A percentile compares a stretch with the other conserved stretches of the same genome.
These are phyloP conservation scores for Tulasnella calospora DNA, from an alignment of 768 basidiomycete species.

Conservation along the genomic window DNA sequence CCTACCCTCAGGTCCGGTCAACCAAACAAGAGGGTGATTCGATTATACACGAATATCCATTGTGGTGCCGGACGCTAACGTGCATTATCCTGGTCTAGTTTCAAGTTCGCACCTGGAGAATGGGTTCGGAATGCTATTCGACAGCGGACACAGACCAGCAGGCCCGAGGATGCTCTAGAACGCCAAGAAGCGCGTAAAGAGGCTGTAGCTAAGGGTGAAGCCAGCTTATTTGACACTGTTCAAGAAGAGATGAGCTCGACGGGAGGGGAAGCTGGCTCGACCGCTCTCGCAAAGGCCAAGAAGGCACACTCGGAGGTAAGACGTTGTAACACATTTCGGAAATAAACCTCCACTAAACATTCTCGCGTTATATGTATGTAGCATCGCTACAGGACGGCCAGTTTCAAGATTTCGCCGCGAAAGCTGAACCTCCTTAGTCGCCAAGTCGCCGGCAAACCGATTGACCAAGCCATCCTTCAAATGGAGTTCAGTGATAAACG, in stretches of 20 bases:
- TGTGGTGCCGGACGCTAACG: neutral
- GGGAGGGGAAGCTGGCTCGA: neutral
- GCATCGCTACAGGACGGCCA: conserved; percentile 91
- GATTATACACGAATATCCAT: neutral
- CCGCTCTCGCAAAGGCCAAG: neutral
- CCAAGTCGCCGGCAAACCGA: conserved; percentile 85
- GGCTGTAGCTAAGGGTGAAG: conserved; percentile 24
- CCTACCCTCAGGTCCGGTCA: neutral
- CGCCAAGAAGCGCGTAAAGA: conserved; percentile 18
- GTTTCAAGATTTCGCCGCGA: conserved; percentile 83
- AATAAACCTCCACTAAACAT: neutral
- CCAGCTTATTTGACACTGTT: conserved; percentile 25
- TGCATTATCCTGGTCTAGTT: neutral
- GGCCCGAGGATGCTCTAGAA: conserved; percentile 11
- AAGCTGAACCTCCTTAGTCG: conserved; percentile 83
- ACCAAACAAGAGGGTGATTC: conserved; percentile 5
- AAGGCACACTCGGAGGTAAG: neutral
- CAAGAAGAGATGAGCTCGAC: conserved; percentile 5
- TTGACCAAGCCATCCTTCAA: conserved; percentile 92
- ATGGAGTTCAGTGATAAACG: conserved; percentile 96
- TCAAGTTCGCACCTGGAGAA: conserved; percentile 21
- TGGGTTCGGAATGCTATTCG: conserved; percentile 20
- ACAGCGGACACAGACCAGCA: conserved; percentile 6
- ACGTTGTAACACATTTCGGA: neutral
- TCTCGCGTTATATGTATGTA: conserved; percentile 33